phyloP scores from a whole-genome alignment of 1,284 basidiomycete species.

The Ganoderma leucocontextum region DNA sequence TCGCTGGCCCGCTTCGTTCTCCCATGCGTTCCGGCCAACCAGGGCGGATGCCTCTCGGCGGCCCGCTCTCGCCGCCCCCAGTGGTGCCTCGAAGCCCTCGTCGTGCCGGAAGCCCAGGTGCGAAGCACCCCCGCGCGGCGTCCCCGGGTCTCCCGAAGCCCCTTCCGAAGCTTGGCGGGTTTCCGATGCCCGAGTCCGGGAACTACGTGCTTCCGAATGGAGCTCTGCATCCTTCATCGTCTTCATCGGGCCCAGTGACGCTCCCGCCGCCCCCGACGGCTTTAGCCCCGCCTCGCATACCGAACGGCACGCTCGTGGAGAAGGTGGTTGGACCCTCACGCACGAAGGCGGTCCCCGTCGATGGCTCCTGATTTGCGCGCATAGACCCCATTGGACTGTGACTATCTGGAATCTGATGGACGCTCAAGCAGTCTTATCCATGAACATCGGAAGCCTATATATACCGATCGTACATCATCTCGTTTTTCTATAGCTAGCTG shows the following conservation, averaged over 20 bases:
- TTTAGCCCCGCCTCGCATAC: conserved; percentile 23
- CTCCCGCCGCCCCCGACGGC: conserved; percentile 10
- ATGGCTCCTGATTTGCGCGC: conserved; percentile 27
- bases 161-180: conserved; percentile 23
- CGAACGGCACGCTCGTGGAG: conserved; percentile 30
- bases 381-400: neutral
- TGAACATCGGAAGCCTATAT: neutral
- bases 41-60: conserved; percentile 26
- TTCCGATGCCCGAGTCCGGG: conserved; percentile 27
- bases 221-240: conserved; percentile 14
- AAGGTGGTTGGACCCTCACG: conserved; percentile 15
- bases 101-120: conserved; percentile 27
- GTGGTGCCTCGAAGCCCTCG: conserved; percentile 26
- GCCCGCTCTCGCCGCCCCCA: conserved; percentile 29
- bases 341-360: conserved; percentile 34
- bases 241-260: conserved; percentile 19
- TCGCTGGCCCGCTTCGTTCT: conserved; percentile 30
- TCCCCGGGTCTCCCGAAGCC: conserved; percentile 30
- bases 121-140: conserved; percentile 23
- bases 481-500: neutral
- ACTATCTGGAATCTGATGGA: conserved; percentile 3
- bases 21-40: conserved; percentile 20
- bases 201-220: conserved; percentile 22
- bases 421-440: neutral
- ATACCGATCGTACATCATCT: conserved; percentile 1